Conservation (phyloP, 495 filamentous ascomycete genomes). For the Aspergillus saccharolyticus region DNA sequence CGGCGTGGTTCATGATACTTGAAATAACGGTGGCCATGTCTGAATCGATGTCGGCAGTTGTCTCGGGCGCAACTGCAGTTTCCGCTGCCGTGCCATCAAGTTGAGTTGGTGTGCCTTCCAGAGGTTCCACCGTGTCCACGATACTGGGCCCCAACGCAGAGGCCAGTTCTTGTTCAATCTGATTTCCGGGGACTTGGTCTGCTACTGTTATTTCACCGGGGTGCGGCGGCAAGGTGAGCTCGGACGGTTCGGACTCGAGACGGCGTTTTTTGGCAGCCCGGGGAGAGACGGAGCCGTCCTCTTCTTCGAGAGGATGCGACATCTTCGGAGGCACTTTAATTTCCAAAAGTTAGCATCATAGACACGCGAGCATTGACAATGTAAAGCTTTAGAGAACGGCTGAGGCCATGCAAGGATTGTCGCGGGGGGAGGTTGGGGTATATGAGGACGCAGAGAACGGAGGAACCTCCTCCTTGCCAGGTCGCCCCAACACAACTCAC, state of each 20-base stretch:
- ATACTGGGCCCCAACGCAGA: constrained; percentile 32
- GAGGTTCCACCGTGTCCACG: constrained; percentile 25
- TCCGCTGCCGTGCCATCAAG: constrained; percentile 14
- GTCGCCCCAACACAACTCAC: constrained; percentile 25
- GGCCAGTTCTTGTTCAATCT: constrained; percentile 42
- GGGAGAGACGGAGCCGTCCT: constrained; percentile 29
- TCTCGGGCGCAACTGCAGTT: constrained; percentile 16
- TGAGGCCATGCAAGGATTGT: not conserved
- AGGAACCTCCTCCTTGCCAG: constrained; percentile 1
- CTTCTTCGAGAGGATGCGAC: constrained; percentile 30
- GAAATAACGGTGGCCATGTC: constrained; percentile 38
- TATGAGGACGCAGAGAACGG: not conserved
- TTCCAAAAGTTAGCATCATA: not conserved
- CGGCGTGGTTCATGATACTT: constrained; percentile 46
- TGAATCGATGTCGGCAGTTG: constrained; percentile 23
- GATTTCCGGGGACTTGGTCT: constrained; percentile 28
- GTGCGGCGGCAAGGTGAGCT: constrained; percentile 16
- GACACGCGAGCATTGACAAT: not conserved
- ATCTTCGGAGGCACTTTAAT: constrained; percentile 26
- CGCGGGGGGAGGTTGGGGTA: not conserved
- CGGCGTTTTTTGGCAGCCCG: constrained; percentile 42
- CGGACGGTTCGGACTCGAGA: constrained; percentile 30
- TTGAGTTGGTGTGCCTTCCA: constrained; percentile 17
- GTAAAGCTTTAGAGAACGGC: not conserved
- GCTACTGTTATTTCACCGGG: constrained; percentile 17